Base-by-base conservation (phyloP, 139 green algal genomes). In the Asterochloris erici region DNA sequence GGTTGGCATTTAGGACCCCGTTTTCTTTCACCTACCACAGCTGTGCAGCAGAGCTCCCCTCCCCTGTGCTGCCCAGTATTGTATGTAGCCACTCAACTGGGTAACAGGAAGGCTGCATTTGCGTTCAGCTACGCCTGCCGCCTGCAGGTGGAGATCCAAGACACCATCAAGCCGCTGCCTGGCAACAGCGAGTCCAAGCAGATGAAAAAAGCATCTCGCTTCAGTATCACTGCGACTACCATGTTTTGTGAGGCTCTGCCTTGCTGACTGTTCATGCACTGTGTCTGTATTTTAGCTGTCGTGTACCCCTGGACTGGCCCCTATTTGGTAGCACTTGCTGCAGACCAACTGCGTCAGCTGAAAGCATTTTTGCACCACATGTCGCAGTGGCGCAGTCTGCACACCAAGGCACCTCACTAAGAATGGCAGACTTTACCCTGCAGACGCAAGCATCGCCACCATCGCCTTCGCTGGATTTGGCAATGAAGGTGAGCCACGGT, bases 381-480 rank as follows among this genome's bases (percentile, higher is more conserved):
- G 38, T 54, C 38, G 38, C 21, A 12, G 17, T 14, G 16, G 15
- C 12, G 70, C 38, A 54, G 38, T 54, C 38, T 54, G 6, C 6
- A 2, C 38, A 6, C 6, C 6, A 54, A 54, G 38, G 6, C 38
- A 54, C 6, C 38, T 54, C 38, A 54, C 38, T 54, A 54, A 6
- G 2, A 6, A 54, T 54, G 38, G 38, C 38, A 54, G 38, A 54
- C 38, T 54, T 54, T 54, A 54, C 38, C 6, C 38, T 54, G 38
- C 38, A 54, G 38, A 54, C 38, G 38, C 38, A 6, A 54, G 38
- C 38, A 54, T 54, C 6, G 78, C 61, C 0, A 64, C 75, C 19
- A 29, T 83, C 19, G 85, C 81, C 63, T 88, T 86, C 47, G 27
- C 74, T 2, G 86, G 76, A 0, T 89, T 88, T 81, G 86, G 86